These are phyloP conservation scores for Jaenimonas drosophilae DNA, from an alignment of 208 protist genomes.

Conservation along the genomic window DNA sequence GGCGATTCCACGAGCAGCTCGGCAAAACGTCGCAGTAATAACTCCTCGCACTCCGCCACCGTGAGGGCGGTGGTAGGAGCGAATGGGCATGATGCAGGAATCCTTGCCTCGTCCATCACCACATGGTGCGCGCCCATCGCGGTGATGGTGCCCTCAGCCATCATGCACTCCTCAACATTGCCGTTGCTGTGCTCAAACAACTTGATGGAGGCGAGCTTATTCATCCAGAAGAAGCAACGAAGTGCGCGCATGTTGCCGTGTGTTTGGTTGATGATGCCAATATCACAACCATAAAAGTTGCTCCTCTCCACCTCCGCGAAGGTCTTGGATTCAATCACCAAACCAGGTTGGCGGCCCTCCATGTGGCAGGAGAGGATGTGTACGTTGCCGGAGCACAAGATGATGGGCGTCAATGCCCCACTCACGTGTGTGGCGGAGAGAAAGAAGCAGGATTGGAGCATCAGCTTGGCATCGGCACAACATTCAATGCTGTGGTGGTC, in stretches of 20 bases:
- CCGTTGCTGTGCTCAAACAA: not conserved
- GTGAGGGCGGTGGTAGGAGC: too few species aligned
- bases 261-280: not conserved
- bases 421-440: not conserved
- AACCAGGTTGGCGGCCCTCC: not conserved
- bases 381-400: not conserved
- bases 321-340: not conserved
- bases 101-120: too few species aligned
- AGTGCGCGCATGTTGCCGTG: not conserved
- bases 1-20: not conserved
- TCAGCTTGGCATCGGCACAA: not conserved
- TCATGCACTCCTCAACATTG: not conserved
- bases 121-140: constrained; percentile 4
- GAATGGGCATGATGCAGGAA: too few species aligned
- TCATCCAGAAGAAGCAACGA: not conserved
- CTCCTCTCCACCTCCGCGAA: not conserved
- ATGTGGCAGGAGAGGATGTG: not conserved
- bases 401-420: not conserved
- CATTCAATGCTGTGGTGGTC: constrained; percentile 3
- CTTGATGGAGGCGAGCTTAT: constrained; percentile 1
- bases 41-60: too few species aligned
- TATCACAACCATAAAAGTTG: not conserved
- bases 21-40: constrained; percentile 1
- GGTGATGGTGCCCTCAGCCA: not conserved
- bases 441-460: constrained; percentile 1